Evolutionary conservation across 345 rosid species (phyloP).

Genomic region (Hypericum androsaemum): DNA sequence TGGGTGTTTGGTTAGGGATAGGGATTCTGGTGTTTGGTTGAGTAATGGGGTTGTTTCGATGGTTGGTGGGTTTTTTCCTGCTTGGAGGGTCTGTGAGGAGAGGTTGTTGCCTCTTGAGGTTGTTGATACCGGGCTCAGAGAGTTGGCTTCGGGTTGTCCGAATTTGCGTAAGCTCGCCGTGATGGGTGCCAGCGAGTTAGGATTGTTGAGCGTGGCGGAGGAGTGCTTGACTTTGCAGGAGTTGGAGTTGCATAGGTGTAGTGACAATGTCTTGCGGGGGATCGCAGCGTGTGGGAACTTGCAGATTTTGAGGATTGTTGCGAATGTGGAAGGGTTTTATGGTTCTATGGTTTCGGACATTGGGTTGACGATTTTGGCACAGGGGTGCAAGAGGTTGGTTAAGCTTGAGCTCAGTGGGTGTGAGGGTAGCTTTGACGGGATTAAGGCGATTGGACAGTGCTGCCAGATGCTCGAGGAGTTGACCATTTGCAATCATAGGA

Average conservation of each 20-base stretch:
- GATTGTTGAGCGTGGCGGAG: conserved; percentile 54
- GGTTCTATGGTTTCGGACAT: conserved; percentile 65
- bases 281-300: conserved; percentile 74
- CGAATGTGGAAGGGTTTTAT: conserved; percentile 53
- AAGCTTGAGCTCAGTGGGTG: conserved; percentile 87
- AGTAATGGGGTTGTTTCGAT: neutral
- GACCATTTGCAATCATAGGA: conserved; percentile 65
- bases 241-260: conserved; percentile 66
- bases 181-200: conserved; percentile 57
- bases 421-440: conserved; percentile 87
- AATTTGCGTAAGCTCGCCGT: conserved; percentile 62
- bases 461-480: conserved; percentile 96
- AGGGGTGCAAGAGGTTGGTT: conserved; percentile 80
- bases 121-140: conserved; percentile 48
- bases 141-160: conserved; percentile 48
- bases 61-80: neutral
- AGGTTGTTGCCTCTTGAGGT: conserved; percentile 1
- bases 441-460: conserved; percentile 85
- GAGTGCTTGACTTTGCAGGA: conserved; percentile 70
- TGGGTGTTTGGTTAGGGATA: neutral
- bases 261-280: conserved; percentile 58
- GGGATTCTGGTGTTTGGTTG: neutral
- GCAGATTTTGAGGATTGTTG: conserved; percentile 72
- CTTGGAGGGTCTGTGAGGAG: conserved; percentile 2
- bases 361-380: conserved; percentile 83